Conservation (phyloP, 768 basidiomycete species). For the Boletus fagicola region DNA sequence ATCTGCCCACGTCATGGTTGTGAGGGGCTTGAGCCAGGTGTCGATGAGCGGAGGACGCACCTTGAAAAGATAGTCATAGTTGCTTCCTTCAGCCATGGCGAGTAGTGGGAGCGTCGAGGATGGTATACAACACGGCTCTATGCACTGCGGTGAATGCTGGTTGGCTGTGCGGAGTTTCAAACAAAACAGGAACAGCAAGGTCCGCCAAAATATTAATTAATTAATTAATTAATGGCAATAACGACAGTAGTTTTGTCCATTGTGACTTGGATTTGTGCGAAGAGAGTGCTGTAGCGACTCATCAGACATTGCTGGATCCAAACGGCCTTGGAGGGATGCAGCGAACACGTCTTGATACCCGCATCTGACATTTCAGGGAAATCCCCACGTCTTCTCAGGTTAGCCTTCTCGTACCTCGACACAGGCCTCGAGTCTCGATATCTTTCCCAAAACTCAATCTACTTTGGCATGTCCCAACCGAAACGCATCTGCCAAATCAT, state of each 20-base stretch:
- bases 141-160: background rate
- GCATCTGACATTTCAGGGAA: too few relatives aligned
- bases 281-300: background rate
- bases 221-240: background rate
- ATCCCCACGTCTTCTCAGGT: too few relatives aligned
- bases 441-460: too few relatives aligned
- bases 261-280: background rate
- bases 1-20: slow-evolving; percentile 53
- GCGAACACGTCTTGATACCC: too few relatives aligned
- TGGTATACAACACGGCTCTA: slow-evolving; percentile 11
- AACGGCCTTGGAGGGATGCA: too few relatives aligned
- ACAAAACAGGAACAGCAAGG: background rate
- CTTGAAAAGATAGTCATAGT: slow-evolving; percentile 99
- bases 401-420: too few relatives aligned
- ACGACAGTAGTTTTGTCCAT: background rate
- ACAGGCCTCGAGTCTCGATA: too few relatives aligned
- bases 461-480: too few relatives aligned
- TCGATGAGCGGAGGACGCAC: slow-evolving; percentile 37
- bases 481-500: too few relatives aligned
- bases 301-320: too few relatives aligned
- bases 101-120: slow-evolving; percentile 6
- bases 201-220: background rate
- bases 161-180: slow-evolving; percentile 33
- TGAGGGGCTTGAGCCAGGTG: background rate
- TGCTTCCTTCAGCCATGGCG: slow-evolving; percentile 85